phyloP scores from a whole-genome alignment of 495 filamentous ascomycete genomes.

The Talaromyces proteolyticus region DNA sequence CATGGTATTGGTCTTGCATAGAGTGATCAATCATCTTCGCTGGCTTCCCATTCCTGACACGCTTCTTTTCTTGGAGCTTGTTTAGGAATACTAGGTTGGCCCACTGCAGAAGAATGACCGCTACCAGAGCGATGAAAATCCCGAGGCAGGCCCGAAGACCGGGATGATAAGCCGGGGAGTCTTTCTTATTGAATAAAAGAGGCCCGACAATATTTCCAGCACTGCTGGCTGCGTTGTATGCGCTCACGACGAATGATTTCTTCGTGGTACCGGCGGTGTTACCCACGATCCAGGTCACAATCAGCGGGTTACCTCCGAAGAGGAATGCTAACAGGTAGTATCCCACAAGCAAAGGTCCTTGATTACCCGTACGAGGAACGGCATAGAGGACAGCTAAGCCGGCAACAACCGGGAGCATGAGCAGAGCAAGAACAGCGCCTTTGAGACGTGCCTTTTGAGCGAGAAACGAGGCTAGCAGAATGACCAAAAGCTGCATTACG shows the following conservation, averaged over 20 bases:
- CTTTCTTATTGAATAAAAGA: conserved; percentile 33
- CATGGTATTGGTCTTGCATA: conserved; percentile 40
- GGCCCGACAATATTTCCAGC: conserved; percentile 46
- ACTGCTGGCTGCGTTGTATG: conserved; percentile 36
- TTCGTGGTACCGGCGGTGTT: conserved; percentile 46
- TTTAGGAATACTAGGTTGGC: conserved; percentile 48
- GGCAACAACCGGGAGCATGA: conserved; percentile 50
- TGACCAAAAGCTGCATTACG: conserved; percentile 36
- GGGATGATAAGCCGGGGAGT: conserved; percentile 44
- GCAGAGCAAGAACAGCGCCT: conserved; percentile 34
- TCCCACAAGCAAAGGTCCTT: conserved; percentile 42
- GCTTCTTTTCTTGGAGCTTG: conserved; percentile 39
- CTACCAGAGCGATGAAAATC: conserved; percentile 49
- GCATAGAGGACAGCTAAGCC: conserved; percentile 52
- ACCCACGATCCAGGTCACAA: conserved; percentile 45
- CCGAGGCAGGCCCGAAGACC: conserved; percentile 49
- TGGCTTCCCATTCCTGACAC: conserved; percentile 52
- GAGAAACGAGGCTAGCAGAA: conserved; percentile 34
- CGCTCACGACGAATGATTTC: conserved; percentile 48
- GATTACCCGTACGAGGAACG: conserved; percentile 31
- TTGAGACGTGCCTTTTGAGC: conserved; percentile 47
- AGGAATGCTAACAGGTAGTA: conserved; percentile 61
- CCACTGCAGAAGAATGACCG: conserved; percentile 43
- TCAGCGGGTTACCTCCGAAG: conserved; percentile 45
- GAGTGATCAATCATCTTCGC: conserved; percentile 49